These are phyloP conservation scores for Talaromyces ruber DNA, from an alignment of 495 filamentous ascomycete genomes.

Conservation along the genomic window DNA sequence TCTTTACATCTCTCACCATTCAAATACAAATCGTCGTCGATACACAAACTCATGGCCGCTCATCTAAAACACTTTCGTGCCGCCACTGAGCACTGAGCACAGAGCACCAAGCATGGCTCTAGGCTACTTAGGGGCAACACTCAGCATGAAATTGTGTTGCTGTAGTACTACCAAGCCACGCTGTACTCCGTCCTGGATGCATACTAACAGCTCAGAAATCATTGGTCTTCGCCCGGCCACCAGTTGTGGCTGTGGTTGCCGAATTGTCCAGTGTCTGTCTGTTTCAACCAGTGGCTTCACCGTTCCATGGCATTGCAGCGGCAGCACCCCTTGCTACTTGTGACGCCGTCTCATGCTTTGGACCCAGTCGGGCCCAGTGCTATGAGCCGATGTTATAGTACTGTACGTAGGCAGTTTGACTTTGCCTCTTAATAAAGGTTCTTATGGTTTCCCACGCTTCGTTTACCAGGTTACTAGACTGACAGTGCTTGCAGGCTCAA, in stretches of 20 bases:
- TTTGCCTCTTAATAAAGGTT: background rate
- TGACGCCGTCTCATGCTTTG: background rate
- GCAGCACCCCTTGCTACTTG: background rate
- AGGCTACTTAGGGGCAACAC: background rate
- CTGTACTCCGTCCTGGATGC: background rate
- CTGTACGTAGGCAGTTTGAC: background rate
- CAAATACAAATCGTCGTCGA: background rate
- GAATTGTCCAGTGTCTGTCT: background rate
- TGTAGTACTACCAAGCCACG: background rate
- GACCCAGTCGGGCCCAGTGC: background rate
- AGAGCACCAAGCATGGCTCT: background rate
- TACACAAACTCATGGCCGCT: background rate
- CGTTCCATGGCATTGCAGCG: background rate
- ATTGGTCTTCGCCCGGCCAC: background rate
- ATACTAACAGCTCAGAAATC: background rate
- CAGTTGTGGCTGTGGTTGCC: background rate
- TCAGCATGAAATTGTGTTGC: background rate
- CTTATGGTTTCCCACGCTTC: background rate
- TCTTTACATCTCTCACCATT: background rate
- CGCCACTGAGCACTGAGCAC: background rate
- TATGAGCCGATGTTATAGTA: background rate
- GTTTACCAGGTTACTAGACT: background rate
- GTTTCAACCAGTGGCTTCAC: background rate
- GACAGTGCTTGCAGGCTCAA: background rate
- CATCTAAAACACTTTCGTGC: background rate